Base-by-base conservation (phyloP, 148 eudicot genomes). In the Talinum fruticosum region DNA sequence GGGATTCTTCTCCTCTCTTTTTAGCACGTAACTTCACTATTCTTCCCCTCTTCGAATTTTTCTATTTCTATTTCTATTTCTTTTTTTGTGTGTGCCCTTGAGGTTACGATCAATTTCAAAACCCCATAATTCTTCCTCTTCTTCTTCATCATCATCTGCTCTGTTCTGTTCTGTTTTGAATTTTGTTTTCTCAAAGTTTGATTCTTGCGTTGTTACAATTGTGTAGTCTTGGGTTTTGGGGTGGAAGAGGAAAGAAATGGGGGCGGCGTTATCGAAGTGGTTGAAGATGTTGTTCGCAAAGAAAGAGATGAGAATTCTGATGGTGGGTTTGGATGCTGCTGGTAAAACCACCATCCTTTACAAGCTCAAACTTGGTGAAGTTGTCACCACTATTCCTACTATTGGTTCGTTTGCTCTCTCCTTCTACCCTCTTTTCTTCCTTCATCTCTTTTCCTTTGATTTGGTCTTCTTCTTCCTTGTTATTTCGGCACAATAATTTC, bases 251-350 rank as follows among this genome's bases (percentile, higher is more conserved):
- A 8, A 47, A 78, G 71, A 73, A 65, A 93, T 93, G 98, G 98
- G 96, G n/a, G 69, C 80, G 79, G 77, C 85, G 33, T 73, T 93
- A n/a, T 91, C 96, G 10, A 83, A 81, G 82, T 45, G 86, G 45
- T 24, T 90, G 74, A 91, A 57, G 79, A 78, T 70, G 79, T 37
- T 93, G 66, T 91, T 91, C 80, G 92, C 91, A 6, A 91, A 85
- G 88, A 87, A 87, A 76, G 97, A 91, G 72, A 93, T 93, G 96
- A 88, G 96, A 79, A 91, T 91, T 73, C 72, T 93, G 26, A 93
- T 93, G 97, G 97, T 93, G 19, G 97, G 97, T 54, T 91, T 92
- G 65, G 97, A 90, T 84, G 97, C 94, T 54, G 90, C 91, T 54
- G 96, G 97, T 2, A 93, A 93, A 86, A 93, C 96, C 23, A 93